Evolutionary conservation across 352 stramenopile species (phyloP), one percentile per base, ranked within the genome.

Genomic region (Peronosclerospora sorghi): DNA sequence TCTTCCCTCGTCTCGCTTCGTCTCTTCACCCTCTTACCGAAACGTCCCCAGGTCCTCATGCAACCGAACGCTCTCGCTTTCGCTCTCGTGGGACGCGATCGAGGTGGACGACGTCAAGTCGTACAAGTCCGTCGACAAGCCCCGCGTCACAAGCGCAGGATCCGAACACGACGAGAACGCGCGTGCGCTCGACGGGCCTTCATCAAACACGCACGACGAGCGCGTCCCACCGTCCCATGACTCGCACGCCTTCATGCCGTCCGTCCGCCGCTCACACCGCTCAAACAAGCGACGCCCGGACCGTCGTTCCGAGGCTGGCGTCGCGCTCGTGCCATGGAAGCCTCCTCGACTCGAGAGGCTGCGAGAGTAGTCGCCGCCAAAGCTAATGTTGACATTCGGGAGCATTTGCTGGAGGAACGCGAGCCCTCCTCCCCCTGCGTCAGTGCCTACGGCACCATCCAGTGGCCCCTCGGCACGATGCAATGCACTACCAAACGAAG

Each of bases 351-450:
- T n/a, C n/a, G n/a, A n/a, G n/a, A n/a, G n/a, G n/a, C n/a, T n/a
- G n/a, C n/a, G n/a, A n/a, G 60, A 49, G 32, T 79, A 87, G 34
- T 88, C 72, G 14, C 73, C 72, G n/a, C 78, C 76, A 40, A 73
- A 86, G 61, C 78, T 91, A 40, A 91, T 91, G 61, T 91, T 88
- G 21, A 91, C 78, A 42, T 91, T 91, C 8, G 78, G 78, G 13
- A 91, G 70, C 78, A 91, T 91, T 47, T 87, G 73, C 68, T 91
- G 78, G 20, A 91, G 57, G 51, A 88, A 91, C 28, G 75, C 78
- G 1, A 91, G 56, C 0, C 78, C n/a, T n/a, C n/a, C n/a, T n/a
- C n/a, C n/a, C n/a, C n/a, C n/a, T n/a, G n/a, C 78, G 12, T 48
- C 48, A 9, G 54, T 42, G 30, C 48, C 54, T 1, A 40, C 50